Base-by-base conservation (phyloP, 2,329 filamentous ascomycete species). In the Xylariomycetidae sp. region DNA sequence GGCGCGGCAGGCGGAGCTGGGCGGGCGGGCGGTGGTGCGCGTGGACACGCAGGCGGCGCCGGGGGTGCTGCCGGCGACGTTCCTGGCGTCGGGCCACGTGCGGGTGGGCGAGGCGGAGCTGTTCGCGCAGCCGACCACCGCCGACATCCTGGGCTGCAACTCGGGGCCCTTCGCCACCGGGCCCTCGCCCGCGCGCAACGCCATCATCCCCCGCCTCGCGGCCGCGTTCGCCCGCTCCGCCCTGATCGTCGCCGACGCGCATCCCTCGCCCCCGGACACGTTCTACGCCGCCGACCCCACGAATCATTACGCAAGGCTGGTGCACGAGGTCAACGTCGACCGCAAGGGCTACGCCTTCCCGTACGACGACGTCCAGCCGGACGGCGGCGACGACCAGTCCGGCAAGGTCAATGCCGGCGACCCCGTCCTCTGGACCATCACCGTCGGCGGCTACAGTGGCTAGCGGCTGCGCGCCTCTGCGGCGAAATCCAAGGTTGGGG, bases 131-230 rank as follows among this genome's bases (percentile, higher is more conserved):
- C 81, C 81, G 0, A 68, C 60, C 2, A 73, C 74, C 2, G 60
- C 60, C 10, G 81, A 85, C 54, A 80, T 86, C 41, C 76, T 85
- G 50, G 71, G 70, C 22, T 83, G 79, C 59, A 78, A 72, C 44
- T 76, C 70, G 2, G 78, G 78, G 0, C 76, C 77, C 0, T 82
- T 82, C 44, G 61, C 64, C 6, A 63, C 56, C 6, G 60, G 43
- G 49, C 63, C 28, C 49, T 70, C 39, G 32, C 39, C 52, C 15
- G 51, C 37, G 49, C 66, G 51, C 30, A 67, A 50, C 57, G 60
- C 59, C 14, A 60, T 66, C 32, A 65, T 46, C 70, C 81, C 59
- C 19, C 59, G 43, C 46, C 67, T 56, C 58, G 77, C 31, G 48
- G 67, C 42, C 51, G 72, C 26, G 36, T 63, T 50, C 65, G 79